Conservation (phyloP, 169 alveolate genomes). For the Cryptosporidium canis region DNA sequence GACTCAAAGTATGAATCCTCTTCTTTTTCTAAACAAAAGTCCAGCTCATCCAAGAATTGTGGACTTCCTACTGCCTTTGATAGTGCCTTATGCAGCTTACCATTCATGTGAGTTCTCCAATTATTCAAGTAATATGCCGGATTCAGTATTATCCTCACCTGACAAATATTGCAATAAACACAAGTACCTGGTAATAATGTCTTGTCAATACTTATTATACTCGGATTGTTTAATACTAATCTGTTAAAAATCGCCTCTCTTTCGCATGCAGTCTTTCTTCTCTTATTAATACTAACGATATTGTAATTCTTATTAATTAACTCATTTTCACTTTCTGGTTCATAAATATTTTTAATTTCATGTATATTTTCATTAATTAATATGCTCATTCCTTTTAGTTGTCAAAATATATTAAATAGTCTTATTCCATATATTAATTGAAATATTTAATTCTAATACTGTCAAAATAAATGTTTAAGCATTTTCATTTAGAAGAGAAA, state of each 20-base stretch:
- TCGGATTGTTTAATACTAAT: constrained; percentile 55
- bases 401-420: background rate
- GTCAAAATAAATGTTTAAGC: background rate
- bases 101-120: constrained; percentile 73
- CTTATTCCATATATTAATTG: background rate
- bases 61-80: constrained; percentile 72
- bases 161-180: constrained; percentile 62
- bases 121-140: constrained; percentile 68
- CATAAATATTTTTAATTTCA: constrained; percentile 25
- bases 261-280: constrained; percentile 66
- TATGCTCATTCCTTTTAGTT: constrained; percentile 22
- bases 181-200: constrained; percentile 61
- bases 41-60: constrained; percentile 42
- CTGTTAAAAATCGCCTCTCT: constrained; percentile 70
- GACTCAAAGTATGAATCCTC: constrained; percentile 43
- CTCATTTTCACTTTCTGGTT: constrained; percentile 24
- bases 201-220: constrained; percentile 29
- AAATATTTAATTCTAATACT: background rate
- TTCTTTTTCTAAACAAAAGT: constrained; percentile 23
- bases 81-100: constrained; percentile 55
- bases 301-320: background rate
- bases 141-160: constrained; percentile 57
- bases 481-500: background rate
- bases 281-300: constrained; percentile 15
- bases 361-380: constrained; percentile 23